phyloP scores from a whole-genome alignment of 2,329 filamentous ascomycete genomes.

The Pseudopyrenochaeta lycopersici region DNA sequence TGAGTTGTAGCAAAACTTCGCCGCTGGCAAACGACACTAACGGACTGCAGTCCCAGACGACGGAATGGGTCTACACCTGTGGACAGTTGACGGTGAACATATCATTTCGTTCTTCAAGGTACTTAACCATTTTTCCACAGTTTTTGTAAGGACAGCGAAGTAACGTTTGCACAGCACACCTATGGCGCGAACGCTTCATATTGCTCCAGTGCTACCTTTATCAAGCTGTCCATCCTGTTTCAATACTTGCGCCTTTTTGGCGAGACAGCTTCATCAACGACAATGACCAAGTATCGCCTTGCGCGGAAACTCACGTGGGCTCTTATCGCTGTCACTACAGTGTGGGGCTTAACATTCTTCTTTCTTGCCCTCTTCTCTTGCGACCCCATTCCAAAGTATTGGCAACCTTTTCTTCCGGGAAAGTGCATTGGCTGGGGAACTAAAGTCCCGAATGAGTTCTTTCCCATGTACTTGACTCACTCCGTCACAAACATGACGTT shows the following conservation, averaged over 20 bases:
- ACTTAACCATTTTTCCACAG: not conserved
- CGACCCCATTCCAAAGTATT: slow-evolving; percentile 40
- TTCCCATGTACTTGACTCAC: slow-evolving; percentile 39
- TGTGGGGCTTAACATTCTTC: slow-evolving; percentile 45
- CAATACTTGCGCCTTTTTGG: slow-evolving; percentile 50
- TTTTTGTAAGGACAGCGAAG: not conserved
- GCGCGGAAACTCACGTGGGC: slow-evolving; percentile 27
- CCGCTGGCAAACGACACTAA: slow-evolving; percentile 3
- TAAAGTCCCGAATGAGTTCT: slow-evolving; percentile 39
- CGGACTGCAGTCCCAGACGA: slow-evolving; percentile 36
- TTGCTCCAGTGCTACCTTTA: slow-evolving; percentile 41
- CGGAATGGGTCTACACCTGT: slow-evolving; percentile 46
- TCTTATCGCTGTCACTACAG: slow-evolving; percentile 29
- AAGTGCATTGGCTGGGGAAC: slow-evolving; percentile 48
- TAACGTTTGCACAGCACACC: slow-evolving; percentile 31
- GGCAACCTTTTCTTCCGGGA: slow-evolving; percentile 30
- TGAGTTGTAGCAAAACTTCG: slow-evolving; percentile 20
- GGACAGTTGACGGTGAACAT: slow-evolving; percentile 25
- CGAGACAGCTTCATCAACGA: slow-evolving; percentile 20
- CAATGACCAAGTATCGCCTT: slow-evolving; percentile 13
- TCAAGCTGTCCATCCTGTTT: slow-evolving; percentile 49
- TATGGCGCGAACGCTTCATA: slow-evolving; percentile 44
- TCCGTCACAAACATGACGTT: slow-evolving; percentile 43
- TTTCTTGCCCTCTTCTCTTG: slow-evolving; percentile 43
- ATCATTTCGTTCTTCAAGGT: slow-evolving; percentile 43